Conservation (phyloP, 257 asterid genomes). For the Nicotiana benthamiana region DNA sequence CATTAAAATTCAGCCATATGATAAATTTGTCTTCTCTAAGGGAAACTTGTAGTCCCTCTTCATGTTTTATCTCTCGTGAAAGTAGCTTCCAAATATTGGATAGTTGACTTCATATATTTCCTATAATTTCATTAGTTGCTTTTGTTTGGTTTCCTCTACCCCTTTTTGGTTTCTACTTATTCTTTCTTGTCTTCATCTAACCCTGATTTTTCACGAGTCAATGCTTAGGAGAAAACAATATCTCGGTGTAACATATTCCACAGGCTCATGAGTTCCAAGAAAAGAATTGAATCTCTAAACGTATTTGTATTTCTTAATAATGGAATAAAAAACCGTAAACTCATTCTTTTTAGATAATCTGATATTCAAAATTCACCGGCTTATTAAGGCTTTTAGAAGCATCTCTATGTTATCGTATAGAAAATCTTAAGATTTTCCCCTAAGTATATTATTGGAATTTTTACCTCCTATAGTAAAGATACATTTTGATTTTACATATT, state of each 20-base stretch:
- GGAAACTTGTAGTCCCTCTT: slow-evolving; percentile 7
- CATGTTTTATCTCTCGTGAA: slow-evolving; percentile 7
- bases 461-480: no score
- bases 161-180: background rate
- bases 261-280: background rate
- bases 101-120: slow-evolving; percentile 5
- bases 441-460: no score
- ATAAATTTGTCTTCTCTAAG: background rate
- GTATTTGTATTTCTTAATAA: no score
- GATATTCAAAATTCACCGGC: no score
- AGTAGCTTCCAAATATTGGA: slow-evolving; percentile 3
- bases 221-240: background rate
- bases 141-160: background rate
- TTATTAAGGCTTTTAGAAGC: no score
- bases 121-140: background rate
- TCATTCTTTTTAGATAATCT: no score
- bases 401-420: no score
- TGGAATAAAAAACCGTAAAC: no score
- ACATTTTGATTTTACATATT: no score
- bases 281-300: background rate
- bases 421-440: no score
- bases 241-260: background rate
- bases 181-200: background rate
- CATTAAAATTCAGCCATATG: slow-evolving; percentile 5
- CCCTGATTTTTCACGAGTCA: background rate